These are phyloP conservation scores for Eucalyptus tenuipes DNA, from an alignment of 345 rosid species.

Conservation along the genomic window DNA sequence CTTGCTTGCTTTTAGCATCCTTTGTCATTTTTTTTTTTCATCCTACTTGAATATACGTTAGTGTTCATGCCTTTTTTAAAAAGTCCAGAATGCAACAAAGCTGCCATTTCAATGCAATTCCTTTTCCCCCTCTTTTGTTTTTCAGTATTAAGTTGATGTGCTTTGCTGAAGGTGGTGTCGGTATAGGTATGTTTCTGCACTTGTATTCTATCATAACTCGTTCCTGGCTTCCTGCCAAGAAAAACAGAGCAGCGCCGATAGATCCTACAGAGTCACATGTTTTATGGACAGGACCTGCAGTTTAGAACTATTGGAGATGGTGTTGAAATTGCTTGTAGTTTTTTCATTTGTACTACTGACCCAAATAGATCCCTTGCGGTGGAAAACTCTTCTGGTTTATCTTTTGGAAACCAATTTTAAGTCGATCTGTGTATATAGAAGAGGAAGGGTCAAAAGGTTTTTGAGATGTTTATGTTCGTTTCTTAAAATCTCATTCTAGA, in stretches of 20 bases:
- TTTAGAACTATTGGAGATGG: background rate
- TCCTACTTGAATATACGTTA: background rate
- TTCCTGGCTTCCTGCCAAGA: background rate
- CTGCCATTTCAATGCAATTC: background rate
- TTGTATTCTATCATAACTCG: rapidly evolving
- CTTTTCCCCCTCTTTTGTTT: background rate
- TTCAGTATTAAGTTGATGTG: background rate
- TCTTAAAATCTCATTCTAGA: too few relatives aligned
- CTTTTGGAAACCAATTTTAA: background rate
- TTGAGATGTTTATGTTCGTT: background rate
- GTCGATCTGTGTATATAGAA: too few relatives aligned
- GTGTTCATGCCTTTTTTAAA: rapidly evolving
- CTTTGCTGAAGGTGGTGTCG: background rate
- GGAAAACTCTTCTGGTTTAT: background rate
- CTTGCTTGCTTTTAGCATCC: background rate
- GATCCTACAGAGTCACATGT: background rate
- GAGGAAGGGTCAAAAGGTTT: rapidly evolving
- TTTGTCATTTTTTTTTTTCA: background rate
- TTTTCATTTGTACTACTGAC: too few relatives aligned
- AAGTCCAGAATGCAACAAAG: background rate
- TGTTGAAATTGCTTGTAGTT: background rate
- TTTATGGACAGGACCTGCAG: background rate
- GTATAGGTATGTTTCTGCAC: background rate
- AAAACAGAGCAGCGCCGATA: background rate
- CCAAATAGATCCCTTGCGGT: background rate